phyloP scores from a whole-genome alignment of 2,329 filamentous ascomycete species.

The Fusarium sp. region DNA sequence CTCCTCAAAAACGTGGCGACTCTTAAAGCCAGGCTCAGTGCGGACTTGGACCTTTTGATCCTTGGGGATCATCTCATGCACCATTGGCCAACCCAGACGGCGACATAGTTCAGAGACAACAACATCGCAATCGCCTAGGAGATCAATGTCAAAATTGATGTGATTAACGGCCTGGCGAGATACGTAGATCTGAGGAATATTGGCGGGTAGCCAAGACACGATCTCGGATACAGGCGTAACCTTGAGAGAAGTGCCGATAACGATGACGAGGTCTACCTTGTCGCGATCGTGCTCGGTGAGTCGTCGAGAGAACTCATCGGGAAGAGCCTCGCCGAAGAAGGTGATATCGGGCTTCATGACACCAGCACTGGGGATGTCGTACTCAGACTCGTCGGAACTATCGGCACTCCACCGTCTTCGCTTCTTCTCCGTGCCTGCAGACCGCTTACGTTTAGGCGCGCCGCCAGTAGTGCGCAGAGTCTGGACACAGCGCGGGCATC shows the following conservation, averaged over 20 bases:
- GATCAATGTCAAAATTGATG: constrained; percentile 94
- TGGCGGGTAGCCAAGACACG: constrained; percentile 77
- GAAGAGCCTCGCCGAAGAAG: constrained; percentile 93
- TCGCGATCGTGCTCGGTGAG: constrained; percentile 84
- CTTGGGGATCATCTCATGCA: constrained; percentile 84
- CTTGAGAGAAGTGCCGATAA: constrained; percentile 96
- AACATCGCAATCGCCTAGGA: constrained; percentile 94
- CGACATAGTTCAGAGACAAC: constrained; percentile 88
- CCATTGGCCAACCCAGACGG: constrained; percentile 80
- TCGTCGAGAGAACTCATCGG: constrained; percentile 81
- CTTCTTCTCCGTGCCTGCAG: constrained; percentile 53
- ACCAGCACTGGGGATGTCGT: constrained; percentile 70
- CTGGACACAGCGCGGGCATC: constrained; percentile 76
- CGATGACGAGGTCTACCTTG: constrained; percentile 86
- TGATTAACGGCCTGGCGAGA: constrained; percentile 85
- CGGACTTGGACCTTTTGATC: constrained; percentile 69
- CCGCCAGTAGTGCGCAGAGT: constrained; percentile 52
- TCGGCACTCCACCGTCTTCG: constrained; percentile 51
- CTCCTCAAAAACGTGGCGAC: constrained; percentile 51
- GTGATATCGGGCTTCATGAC: constrained; percentile 98
- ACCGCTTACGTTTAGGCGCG: constrained; percentile 52
- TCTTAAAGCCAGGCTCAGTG: constrained; percentile 46
- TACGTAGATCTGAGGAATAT: constrained; percentile 91
- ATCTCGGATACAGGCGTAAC: constrained; percentile 96
- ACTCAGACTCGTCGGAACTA: constrained; percentile 58